Conservation (phyloP, 2,329 filamentous ascomycete species). For the Fusarium verticillioides region DNA sequence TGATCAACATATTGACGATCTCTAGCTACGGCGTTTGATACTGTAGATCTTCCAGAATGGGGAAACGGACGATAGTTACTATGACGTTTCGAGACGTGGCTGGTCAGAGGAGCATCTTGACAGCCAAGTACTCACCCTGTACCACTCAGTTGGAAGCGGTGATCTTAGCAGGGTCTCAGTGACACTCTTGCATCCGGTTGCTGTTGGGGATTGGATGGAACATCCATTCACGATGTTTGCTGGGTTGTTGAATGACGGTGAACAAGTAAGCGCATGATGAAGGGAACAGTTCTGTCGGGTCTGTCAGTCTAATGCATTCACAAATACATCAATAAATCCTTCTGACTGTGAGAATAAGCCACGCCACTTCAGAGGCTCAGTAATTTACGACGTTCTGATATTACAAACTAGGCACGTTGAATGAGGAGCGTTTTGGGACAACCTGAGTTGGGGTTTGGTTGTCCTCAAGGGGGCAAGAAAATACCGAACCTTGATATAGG, state of each 20-base stretch:
- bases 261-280: slow-evolving; percentile 3
- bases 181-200: slow-evolving; percentile 18
- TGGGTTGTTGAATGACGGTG: slow-evolving; percentile 25
- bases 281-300: not conserved
- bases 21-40: slow-evolving; percentile 4
- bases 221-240: slow-evolving; percentile 4
- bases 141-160: slow-evolving; percentile 16
- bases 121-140: slow-evolving; percentile 19
- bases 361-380: not conserved
- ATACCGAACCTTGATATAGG: too few relatives aligned
- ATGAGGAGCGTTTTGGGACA: slow-evolving; percentile 5
- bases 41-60: slow-evolving; percentile 16
- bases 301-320: not conserved
- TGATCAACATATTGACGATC: not conserved
- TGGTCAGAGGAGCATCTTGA: not conserved
- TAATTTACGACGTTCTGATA: not conserved
- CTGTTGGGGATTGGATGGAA: slow-evolving; percentile 7
- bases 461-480: too few relatives aligned
- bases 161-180: slow-evolving; percentile 18
- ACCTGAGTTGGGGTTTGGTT: not conserved
- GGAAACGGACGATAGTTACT: not conserved
- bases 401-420: slow-evolving; percentile 4
- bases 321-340: not conserved
- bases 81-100: slow-evolving; percentile 15
- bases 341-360: not conserved